Evolutionary conservation across 2,329 filamentous ascomycete species (phyloP).

Genomic region (Microsporum audouinii): DNA sequence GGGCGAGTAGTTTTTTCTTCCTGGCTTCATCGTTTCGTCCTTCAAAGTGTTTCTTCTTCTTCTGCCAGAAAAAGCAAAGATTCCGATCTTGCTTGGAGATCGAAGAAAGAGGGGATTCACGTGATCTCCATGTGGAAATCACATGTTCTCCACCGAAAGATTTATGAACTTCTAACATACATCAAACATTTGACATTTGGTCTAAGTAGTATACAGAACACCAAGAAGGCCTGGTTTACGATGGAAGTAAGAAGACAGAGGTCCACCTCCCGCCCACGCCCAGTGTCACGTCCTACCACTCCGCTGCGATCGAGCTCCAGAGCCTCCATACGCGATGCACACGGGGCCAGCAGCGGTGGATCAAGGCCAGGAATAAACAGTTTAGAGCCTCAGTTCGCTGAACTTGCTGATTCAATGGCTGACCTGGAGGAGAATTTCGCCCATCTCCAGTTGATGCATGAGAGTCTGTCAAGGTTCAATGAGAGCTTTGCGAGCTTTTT

Average conservation of each 20-base stretch:
- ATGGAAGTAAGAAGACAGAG: constrained; percentile 28
- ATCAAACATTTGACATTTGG: background rate
- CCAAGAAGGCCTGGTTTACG: background rate
- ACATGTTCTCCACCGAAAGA: background rate
- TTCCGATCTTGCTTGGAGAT: background rate
- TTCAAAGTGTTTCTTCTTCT: background rate
- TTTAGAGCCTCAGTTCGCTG: constrained; percentile 83
- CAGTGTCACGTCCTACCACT: constrained; percentile 70
- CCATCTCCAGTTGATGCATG: constrained; percentile 94
- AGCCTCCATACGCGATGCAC: constrained; percentile 72
- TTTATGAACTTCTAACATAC: background rate
- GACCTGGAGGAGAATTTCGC: constrained; percentile 96
- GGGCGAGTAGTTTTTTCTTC: background rate
- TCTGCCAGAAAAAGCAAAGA: background rate
- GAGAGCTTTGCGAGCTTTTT: constrained; percentile 94
- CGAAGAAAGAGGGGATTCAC: background rate
- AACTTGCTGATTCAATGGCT: constrained; percentile 85
- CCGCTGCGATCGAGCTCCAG: constrained; percentile 83
- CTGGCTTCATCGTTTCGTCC: background rate
- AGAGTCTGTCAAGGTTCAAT: constrained; percentile 82
- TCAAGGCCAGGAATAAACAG: constrained; percentile 57
- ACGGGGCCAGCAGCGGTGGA: constrained; percentile 32
- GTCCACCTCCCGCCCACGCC: constrained; percentile 51
- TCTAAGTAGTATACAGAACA: background rate
- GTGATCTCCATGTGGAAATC: background rate